These are phyloP conservation scores for Malus hybrid DNA, from an alignment of 331 rosid genomes.

Conservation along the genomic window DNA sequence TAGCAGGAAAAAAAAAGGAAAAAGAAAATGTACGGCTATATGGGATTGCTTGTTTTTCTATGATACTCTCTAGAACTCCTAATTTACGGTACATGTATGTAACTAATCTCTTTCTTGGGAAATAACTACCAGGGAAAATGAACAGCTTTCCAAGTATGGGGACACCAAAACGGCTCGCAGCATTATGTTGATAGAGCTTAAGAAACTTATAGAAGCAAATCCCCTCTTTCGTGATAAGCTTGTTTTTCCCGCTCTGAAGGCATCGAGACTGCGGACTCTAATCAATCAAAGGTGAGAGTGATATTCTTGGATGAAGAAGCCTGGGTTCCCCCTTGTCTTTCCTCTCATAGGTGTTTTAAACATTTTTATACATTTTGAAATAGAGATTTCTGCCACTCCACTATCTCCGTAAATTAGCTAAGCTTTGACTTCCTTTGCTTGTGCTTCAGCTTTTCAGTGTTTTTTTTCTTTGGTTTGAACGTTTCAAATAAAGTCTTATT, in stretches of 20 bases:
- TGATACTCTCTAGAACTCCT: neutral
- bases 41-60: neutral
- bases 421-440: neutral
- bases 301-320: constrained; percentile 5
- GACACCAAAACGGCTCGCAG: constrained; percentile 83
- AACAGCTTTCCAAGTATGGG: constrained; percentile 79
- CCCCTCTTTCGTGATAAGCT: constrained; percentile 84
- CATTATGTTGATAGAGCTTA: constrained; percentile 78
- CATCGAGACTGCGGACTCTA: constrained; percentile 71
- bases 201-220: constrained; percentile 76
- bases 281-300: constrained; percentile 74
- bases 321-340: neutral
- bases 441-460: neutral
- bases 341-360: neutral
- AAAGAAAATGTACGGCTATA: neutral
- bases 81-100: neutral
- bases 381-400: neutral
- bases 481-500: neutral
- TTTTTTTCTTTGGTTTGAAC: neutral
- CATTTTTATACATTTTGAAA: no score
- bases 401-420: neutral
- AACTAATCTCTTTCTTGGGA: constrained; percentile 1
- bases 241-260: constrained; percentile 55
- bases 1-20: neutral
- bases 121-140: constrained; percentile 64